phyloP scores from a whole-genome alignment of 225 moss, liverwort and hornwort genomes.

The Pseudisothecium myosuroides region DNA sequence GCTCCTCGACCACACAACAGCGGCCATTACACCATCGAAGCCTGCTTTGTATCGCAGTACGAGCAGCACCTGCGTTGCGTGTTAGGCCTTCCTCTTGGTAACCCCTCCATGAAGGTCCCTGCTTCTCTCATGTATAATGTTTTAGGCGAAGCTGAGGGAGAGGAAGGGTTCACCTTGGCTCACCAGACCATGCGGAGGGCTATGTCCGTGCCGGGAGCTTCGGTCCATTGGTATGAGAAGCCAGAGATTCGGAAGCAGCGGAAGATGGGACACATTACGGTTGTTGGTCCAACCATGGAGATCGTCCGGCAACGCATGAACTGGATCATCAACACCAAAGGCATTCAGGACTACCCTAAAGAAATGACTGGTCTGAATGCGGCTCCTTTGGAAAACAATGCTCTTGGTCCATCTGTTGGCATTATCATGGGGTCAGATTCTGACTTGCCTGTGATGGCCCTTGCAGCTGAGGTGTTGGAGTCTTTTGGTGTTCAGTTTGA shows the following conservation, averaged over 20 bases:
- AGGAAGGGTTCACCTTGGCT: conserved; percentile 60
- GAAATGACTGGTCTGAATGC: not conserved
- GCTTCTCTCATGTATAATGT: conserved; percentile 84
- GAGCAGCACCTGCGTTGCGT: conserved; percentile 93
- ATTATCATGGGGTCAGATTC: conserved; percentile 98
- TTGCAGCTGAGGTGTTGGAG: conserved; percentile 76
- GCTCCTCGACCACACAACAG: conserved; percentile 90
- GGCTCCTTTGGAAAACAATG: not conserved
- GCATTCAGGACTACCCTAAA: conserved; percentile 15
- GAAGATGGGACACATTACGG: conserved; percentile 93
- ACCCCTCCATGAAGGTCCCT: conserved; percentile 84
- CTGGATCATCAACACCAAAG: conserved; percentile 33
- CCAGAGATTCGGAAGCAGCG: conserved; percentile 85
- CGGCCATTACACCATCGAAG: conserved; percentile 92
- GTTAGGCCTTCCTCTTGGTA: conserved; percentile 84
- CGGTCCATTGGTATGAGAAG: conserved; percentile 92
- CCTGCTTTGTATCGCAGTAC: conserved; percentile 84
- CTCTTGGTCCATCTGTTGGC: conserved; percentile 31
- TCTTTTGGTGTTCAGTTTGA: conserved; percentile 56
- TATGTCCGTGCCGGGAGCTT: conserved; percentile 68
- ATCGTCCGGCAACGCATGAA: conserved; percentile 48
- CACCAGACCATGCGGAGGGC: conserved; percentile 58
- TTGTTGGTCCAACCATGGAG: conserved; percentile 57
- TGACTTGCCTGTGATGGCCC: conserved; percentile 84
- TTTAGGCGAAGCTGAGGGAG: conserved; percentile 70